Evolutionary conservation across 306 rosid species (phyloP).

Genomic region (Ormosia semicastrata): DNA sequence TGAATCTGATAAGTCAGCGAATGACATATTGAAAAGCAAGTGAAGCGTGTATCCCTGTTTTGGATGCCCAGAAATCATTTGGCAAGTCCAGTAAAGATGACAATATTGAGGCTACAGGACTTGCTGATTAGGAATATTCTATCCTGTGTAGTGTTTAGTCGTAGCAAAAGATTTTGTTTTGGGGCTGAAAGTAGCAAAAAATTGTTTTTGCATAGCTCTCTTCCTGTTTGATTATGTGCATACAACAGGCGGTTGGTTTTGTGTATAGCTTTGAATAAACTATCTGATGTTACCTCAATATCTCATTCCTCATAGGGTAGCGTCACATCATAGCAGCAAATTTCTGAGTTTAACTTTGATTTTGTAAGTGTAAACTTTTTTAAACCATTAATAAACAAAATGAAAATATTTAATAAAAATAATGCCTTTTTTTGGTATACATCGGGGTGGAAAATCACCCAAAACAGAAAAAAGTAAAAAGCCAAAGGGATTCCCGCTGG

Average conservation of each 20-base stretch:
- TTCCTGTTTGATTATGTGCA: slow-evolving; percentile 22
- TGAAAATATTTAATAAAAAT: background rate
- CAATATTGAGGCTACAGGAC: slow-evolving; percentile 39
- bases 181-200: background rate
- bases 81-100: slow-evolving; percentile 59
- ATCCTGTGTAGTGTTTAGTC: background rate
- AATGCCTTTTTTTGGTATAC: background rate
- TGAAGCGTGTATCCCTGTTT: slow-evolving; percentile 52
- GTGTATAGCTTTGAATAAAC: background rate
- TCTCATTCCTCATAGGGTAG: background rate
- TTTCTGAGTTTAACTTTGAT: background rate
- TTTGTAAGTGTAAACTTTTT: background rate
- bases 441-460: no score
- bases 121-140: slow-evolving; percentile 35
- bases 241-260: background rate
- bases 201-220: slow-evolving; percentile 6
- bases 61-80: slow-evolving; percentile 60
- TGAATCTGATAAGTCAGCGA: slow-evolving; percentile 51
- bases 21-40: slow-evolving; percentile 43
- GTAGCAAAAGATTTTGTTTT: background rate
- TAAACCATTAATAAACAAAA: background rate
- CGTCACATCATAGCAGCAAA: background rate
- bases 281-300: background rate
- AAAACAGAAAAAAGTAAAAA: no score
- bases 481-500: no score